These are phyloP conservation scores for Helicocarpus griseus DNA, from an alignment of 2,329 filamentous ascomycete genomes.

Conservation along the genomic window DNA sequence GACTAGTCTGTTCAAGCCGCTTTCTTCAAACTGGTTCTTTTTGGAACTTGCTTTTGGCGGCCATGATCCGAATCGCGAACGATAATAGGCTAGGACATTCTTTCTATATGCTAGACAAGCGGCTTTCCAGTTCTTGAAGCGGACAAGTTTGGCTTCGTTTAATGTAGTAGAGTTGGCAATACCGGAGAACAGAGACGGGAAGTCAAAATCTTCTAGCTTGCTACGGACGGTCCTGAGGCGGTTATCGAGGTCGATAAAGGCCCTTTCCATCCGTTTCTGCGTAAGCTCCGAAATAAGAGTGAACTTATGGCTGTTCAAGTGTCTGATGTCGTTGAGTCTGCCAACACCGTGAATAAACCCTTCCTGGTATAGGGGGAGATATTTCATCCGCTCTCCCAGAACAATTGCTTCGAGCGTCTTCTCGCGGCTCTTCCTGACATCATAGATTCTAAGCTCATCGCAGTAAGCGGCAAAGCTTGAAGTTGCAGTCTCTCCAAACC, in stretches of 20 bases:
- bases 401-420: constrained; percentile 84
- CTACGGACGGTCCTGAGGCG: constrained; percentile 60
- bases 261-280: constrained; percentile 68
- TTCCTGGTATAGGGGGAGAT: constrained; percentile 73
- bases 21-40: constrained; percentile 81
- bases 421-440: constrained; percentile 72
- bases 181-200: constrained; percentile 80
- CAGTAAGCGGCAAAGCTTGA: constrained; percentile 51
- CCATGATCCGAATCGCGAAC: constrained; percentile 62
- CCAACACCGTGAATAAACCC: constrained; percentile 86
- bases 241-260: constrained; percentile 67
- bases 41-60: constrained; percentile 85
- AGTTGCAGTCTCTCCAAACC: constrained; percentile 52
- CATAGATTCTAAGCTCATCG: constrained; percentile 64
- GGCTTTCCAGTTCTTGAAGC: constrained; percentile 74
- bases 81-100: constrained; percentile 63
- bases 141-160: constrained; percentile 64
- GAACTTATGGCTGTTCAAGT: constrained; percentile 60
- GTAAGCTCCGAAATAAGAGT: constrained; percentile 61
- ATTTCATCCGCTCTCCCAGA: constrained; percentile 81
- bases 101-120: constrained; percentile 66
- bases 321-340: constrained; percentile 65
- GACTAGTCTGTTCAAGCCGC: constrained; percentile 75
- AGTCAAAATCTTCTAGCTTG: constrained; percentile 80
- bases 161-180: constrained; percentile 74